Base-by-base conservation (phyloP, 2,329 filamentous ascomycete genomes). In the Cercospora nicotianae region DNA sequence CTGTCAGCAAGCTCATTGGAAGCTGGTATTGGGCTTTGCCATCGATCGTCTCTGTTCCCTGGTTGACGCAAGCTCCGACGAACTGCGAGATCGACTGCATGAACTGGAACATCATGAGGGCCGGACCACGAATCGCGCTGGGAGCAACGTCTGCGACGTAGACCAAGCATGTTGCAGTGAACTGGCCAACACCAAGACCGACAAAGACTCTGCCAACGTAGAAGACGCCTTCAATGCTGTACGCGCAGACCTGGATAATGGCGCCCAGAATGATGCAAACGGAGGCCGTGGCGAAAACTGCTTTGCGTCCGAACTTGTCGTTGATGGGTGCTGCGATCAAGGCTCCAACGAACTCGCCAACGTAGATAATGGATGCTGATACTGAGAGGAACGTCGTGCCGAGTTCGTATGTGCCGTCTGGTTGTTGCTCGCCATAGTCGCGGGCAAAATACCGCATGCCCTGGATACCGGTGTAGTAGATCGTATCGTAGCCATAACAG, bases 391-490 rank as follows among this genome's bases (percentile, higher is more conserved):
- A 72, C 13, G 67, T 68, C 2, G 70, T 72, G 20, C 65, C 66
- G 18, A 72, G 63, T 39, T 67, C 64, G 28, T 67, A 72, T 16
- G 68, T 69, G 16, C 68, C 68, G 18, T 67, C 66, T 26, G 69
- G 61, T 58, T 62, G 51, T 31, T 60, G 64, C n/a, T 30, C 20
- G 18, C 70, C 70, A 48, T 72, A 70, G 63, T 72, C 69, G 23
- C 69, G 68, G 18, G 65, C 63, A 26, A 72, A 72, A 65, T 67
- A 70, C 18, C 58, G 31, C 70, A 72, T 72, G 33, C 70, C 69
- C 45, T 72, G 70, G 42, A 72, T 72, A 30, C 70, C 70, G 13
- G 70, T 72, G 58, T 70, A 72, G 63, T 72, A 70, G 42, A 72
- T 70, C 3, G 70, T 69, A 68, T 71, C 70, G 62, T 72, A 72